Conservation (phyloP, 2,329 filamentous ascomycete genomes). For the Aureobasidium lini region DNA sequence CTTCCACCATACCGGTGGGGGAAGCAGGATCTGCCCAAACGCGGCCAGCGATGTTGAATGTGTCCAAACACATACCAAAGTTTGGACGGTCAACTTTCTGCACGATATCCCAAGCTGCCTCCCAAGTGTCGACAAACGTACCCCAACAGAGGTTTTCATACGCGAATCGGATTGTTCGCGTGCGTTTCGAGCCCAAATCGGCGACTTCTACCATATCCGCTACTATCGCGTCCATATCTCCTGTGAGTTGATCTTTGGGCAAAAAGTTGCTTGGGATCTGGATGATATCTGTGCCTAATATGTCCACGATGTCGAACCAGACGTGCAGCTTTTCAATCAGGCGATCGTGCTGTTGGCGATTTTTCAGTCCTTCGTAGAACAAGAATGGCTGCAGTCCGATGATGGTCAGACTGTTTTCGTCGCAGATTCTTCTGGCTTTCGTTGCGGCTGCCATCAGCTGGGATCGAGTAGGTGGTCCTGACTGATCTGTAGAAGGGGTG, state of each 20-base stretch:
- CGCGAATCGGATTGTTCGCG: conserved; percentile 56
- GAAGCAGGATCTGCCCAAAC: conserved; percentile 18
- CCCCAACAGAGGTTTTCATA: conserved; percentile 71
- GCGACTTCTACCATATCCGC: conserved; percentile 58
- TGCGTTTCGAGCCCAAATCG: conserved; percentile 53
- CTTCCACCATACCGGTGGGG: conserved; percentile 10
- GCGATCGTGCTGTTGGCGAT: conserved; percentile 50
- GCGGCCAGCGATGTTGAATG: conserved; percentile 19
- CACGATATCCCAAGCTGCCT: conserved; percentile 62
- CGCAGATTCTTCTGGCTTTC: conserved; percentile 51
- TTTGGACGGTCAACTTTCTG: conserved; percentile 27
- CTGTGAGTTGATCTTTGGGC: conserved; percentile 42
- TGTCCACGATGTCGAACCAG: conserved; percentile 61
- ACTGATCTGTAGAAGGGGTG: conserved; percentile 33
- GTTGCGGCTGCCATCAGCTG: conserved; percentile 47
- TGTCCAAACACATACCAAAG: conserved; percentile 19
- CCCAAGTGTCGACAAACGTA: conserved; percentile 64
- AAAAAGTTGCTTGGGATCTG: conserved; percentile 68
- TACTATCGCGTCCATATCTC: conserved; percentile 50
- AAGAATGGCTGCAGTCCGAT: conserved; percentile 69
- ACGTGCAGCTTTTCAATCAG: conserved; percentile 56
- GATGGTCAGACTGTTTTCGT: conserved; percentile 48
- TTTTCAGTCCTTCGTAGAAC: conserved; percentile 66
- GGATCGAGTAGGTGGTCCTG: conserved; percentile 31
- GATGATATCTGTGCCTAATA: conserved; percentile 62